These are phyloP conservation scores for Russula ochroleuca DNA, from an alignment of 768 basidiomycete species.

Conservation along the genomic window DNA sequence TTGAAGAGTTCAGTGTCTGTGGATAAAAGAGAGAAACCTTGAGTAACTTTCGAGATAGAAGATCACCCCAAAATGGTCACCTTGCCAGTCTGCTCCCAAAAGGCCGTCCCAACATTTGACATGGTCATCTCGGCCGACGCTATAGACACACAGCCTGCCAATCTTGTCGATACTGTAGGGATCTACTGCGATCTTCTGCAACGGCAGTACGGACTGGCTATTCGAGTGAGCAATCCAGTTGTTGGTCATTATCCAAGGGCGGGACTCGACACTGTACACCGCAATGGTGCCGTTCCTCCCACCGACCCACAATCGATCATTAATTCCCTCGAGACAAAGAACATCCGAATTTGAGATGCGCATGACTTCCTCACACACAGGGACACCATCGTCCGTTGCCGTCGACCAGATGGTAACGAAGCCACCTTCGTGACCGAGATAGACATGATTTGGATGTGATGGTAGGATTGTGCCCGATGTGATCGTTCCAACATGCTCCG, in stretches of 20 bases:
- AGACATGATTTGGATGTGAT: conserved; percentile 60
- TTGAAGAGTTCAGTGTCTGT: conserved; percentile 73
- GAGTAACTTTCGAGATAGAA: neutral
- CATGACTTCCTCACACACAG: conserved; percentile 66
- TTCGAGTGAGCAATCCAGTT: conserved; percentile 77
- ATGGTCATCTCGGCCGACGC: conserved; percentile 67
- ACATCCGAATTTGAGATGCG: conserved; percentile 82
- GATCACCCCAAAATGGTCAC: conserved; percentile 43
- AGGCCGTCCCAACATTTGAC: conserved; percentile 89
- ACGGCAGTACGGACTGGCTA: conserved; percentile 41
- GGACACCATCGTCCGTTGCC: conserved; percentile 50
- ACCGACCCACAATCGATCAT: conserved; percentile 83
- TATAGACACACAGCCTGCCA: conserved; percentile 65
- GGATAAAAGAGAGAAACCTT: neutral
- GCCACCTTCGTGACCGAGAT: conserved; percentile 90
- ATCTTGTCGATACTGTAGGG: conserved; percentile 67
- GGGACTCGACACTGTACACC: conserved; percentile 67
- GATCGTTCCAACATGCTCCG: conserved; percentile 74
- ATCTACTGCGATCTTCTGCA: conserved; percentile 64
- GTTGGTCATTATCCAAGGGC: conserved; percentile 86
- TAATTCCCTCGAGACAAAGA: conserved; percentile 78
- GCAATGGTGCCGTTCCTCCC: conserved; percentile 75
- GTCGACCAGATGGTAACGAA: conserved; percentile 78
- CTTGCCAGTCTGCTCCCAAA: conserved; percentile 79
- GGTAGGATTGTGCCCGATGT: conserved; percentile 76